Conservation (phyloP, 768 basidiomycete species). For the Cubamyces sp. region DNA sequence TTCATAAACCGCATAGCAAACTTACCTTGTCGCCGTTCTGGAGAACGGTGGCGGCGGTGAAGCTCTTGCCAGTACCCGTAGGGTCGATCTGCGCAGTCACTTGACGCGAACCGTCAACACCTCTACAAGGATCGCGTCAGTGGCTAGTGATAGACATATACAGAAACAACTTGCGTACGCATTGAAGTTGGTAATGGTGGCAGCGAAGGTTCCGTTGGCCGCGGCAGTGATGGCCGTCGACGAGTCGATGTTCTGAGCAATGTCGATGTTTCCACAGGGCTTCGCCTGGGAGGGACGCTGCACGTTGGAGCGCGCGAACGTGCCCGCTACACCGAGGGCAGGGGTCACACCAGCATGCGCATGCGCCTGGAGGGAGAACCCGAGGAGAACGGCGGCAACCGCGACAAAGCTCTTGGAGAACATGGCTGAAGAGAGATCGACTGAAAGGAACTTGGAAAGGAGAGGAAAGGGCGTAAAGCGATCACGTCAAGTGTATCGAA, state of each 20-base stretch:
- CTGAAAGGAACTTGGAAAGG: not conserved
- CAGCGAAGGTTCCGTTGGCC: constrained; percentile 47
- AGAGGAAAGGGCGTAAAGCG: not conserved
- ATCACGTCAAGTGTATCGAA: constrained; percentile 4
- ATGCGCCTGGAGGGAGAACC: constrained; percentile 40
- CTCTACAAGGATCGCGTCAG: constrained; percentile 15
- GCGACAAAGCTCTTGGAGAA: constrained; percentile 32
- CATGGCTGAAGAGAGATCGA: constrained; percentile 24
- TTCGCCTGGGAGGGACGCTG: constrained; percentile 34
- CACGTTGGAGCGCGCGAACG: constrained; percentile 34
- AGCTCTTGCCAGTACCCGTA: constrained; percentile 38
- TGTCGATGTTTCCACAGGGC: constrained; percentile 49
- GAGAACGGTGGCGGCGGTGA: constrained; percentile 43
- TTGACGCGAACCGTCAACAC: constrained; percentile 51
- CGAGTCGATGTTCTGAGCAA: constrained; percentile 44
- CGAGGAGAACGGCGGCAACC: constrained; percentile 38
- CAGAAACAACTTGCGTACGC: constrained; percentile 36
- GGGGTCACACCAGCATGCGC: constrained; percentile 50
- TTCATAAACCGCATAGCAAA: not conserved
- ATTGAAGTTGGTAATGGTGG: constrained; percentile 51
- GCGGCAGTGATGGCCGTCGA: constrained; percentile 32
- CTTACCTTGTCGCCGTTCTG: constrained; percentile 54
- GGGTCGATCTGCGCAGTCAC: constrained; percentile 51
- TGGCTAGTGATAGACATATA: no score
- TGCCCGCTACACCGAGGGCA: constrained; percentile 42